phyloP scores from a whole-genome alignment of 192 early-diverging fungal genomes.

The Funneliformis geosporum region DNA sequence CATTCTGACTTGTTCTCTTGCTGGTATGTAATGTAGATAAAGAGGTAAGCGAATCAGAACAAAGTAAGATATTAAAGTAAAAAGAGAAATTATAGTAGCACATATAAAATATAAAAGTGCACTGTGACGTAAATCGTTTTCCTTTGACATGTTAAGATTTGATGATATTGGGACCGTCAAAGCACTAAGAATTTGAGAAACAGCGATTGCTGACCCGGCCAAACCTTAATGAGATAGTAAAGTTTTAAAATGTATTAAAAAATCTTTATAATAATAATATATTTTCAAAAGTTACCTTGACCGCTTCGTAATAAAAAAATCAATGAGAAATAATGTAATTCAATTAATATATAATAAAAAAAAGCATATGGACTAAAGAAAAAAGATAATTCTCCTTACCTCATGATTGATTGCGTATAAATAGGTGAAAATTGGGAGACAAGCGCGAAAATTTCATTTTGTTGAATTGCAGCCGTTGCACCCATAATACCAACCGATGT shows the following conservation, averaged over 20 bases:
- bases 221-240: slow-evolving; percentile 38
- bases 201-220: slow-evolving; percentile 68
- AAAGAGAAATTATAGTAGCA: slow-evolving; percentile 44
- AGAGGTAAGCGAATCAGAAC: slow-evolving; percentile 44
- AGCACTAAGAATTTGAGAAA: slow-evolving; percentile 65
- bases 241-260: no score
- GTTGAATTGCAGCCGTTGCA: slow-evolving; percentile 60
- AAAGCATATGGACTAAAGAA: neutral
- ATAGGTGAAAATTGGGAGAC: slow-evolving; percentile 66
- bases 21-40: slow-evolving; percentile 43
- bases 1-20: slow-evolving; percentile 31
- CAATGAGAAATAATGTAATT: neutral
- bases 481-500: slow-evolving; percentile 60
- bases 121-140: slow-evolving; percentile 37
- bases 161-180: slow-evolving; percentile 36
- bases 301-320: slow-evolving; percentile 37
- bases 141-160: slow-evolving; percentile 6
- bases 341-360: neutral
- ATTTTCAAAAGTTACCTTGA: slow-evolving; percentile 43
- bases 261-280: no score
- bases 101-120: slow-evolving; percentile 56
- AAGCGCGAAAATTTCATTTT: slow-evolving; percentile 72
- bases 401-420: slow-evolving; percentile 73
- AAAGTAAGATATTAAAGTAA: slow-evolving; percentile 43
- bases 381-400: slow-evolving; percentile 42